Conservation (phyloP, 2,329 filamentous ascomycete genomes). For the Scedosporium aurantiacum region DNA sequence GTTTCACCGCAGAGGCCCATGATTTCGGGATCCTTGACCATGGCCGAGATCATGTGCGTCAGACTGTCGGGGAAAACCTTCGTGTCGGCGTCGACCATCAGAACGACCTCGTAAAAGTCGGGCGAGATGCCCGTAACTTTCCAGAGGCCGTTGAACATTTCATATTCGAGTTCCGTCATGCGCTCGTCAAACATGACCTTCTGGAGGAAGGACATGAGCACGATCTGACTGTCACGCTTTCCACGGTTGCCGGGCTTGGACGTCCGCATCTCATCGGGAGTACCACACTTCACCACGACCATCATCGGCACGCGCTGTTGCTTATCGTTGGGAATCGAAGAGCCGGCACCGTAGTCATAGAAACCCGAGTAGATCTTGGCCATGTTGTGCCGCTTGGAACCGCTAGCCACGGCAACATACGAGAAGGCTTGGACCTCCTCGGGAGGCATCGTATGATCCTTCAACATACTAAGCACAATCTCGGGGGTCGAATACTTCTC, state of each 20-base stretch:
- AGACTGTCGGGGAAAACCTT: constrained; percentile 98
- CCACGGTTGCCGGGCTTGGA: constrained; percentile 93
- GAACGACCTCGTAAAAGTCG: constrained; percentile 93
- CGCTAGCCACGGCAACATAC: constrained; percentile 91
- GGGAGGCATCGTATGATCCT: constrained; percentile 67
- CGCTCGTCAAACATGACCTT: constrained; percentile 99
- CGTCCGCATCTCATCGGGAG: constrained; percentile 68
- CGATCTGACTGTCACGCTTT: constrained; percentile 98
- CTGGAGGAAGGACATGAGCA: constrained; percentile 97
- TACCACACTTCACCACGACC: constrained; percentile 89
- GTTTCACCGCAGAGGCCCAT: constrained; percentile 99
- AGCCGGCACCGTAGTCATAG: constrained; percentile 86
- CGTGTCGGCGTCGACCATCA: constrained; percentile 99
- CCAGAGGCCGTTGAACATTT: constrained; percentile 99
- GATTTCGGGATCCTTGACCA: constrained; percentile 98
- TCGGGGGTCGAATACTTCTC: constrained; percentile 82
- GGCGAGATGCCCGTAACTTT: constrained; percentile 97
- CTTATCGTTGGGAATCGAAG: constrained; percentile 68
- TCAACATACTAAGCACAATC: constrained; percentile 86
- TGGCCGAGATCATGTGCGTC: constrained; percentile 97
- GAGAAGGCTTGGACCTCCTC: constrained; percentile 84
- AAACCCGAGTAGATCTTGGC: constrained; percentile 96
- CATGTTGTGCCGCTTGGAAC: constrained; percentile 98
- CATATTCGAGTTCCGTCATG: constrained; percentile 98
- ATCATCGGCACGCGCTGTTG: constrained; percentile 98